A percentile compares a stretch with the other conserved stretches of the same genome.
These are phyloP conservation scores for Phytophthora pini DNA, from an alignment of 352 stramenopile species.

Conservation along the genomic window DNA sequence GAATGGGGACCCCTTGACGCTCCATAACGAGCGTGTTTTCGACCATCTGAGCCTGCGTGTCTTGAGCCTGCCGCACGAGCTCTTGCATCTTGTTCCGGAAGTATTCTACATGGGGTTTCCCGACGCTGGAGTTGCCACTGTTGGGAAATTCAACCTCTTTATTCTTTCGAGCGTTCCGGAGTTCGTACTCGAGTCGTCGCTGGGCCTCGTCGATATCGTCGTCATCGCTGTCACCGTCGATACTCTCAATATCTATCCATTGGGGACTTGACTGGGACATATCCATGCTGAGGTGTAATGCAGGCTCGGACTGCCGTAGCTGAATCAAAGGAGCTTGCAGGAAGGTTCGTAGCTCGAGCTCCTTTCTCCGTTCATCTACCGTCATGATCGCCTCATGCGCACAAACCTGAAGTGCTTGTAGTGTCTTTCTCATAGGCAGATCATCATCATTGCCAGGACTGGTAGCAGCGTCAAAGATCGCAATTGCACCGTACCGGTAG, in stretches of 20 bases:
- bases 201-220: slow-evolving; percentile 19
- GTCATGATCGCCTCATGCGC: slow-evolving; percentile 41
- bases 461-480: slow-evolving; percentile 65
- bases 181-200: slow-evolving; percentile 24
- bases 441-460: slow-evolving; percentile 44
- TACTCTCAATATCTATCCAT: slow-evolving; percentile 25
- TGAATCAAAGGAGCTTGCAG: slow-evolving; percentile 57
- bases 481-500: slow-evolving; percentile 62
- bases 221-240: slow-evolving; percentile 33
- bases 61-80: slow-evolving; percentile 69
- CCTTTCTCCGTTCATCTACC: slow-evolving; percentile 51
- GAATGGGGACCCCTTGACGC: slow-evolving; percentile 45
- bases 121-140: slow-evolving; percentile 12
- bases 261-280: slow-evolving; percentile 16
- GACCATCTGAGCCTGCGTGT: slow-evolving; percentile 72
- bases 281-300: slow-evolving; percentile 42
- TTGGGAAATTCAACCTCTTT: slow-evolving; percentile 3
- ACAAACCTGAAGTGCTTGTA: slow-evolving; percentile 46
- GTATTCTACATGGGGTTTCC: slow-evolving; percentile 42
- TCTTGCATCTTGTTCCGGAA: slow-evolving; percentile 75
- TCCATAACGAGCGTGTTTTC: slow-evolving; percentile 67
- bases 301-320: slow-evolving; percentile 51
- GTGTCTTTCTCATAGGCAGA: slow-evolving; percentile 39
- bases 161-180: slow-evolving; percentile 19
- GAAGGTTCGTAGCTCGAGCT: slow-evolving; percentile 63